Percentiles rank a stretch among this genome's conserved stretches.
Conservation (phyloP, 2,329 filamentous ascomycete species). For the Penicillium expansum region DNA sequence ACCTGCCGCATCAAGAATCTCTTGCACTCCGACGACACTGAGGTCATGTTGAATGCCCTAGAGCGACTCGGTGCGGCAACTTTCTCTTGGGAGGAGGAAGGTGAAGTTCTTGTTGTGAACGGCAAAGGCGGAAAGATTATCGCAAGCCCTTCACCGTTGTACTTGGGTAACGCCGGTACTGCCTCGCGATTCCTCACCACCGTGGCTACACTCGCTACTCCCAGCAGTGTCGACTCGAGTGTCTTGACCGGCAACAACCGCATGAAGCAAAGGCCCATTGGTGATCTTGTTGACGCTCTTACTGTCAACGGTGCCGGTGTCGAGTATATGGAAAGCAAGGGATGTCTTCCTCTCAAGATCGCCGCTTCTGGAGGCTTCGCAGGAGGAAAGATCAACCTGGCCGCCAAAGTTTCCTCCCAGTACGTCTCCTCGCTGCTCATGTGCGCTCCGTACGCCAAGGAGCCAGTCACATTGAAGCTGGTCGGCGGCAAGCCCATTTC, state of each 20-base stretch:
- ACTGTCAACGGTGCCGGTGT: constrained; percentile 82
- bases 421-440: constrained; percentile 96
- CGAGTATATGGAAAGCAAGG: constrained; percentile 77
- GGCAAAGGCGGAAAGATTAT: constrained; percentile 84
- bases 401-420: constrained; percentile 96
- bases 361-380: constrained; percentile 77
- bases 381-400: constrained; percentile 84
- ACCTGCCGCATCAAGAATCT: constrained; percentile 87
- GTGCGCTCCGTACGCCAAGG: constrained; percentile 95
- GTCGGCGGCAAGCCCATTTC: constrained; percentile 98
- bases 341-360: constrained; percentile 80
- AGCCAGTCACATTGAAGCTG: constrained; percentile 82
- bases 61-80: constrained; percentile 77
- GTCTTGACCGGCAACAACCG: constrained; percentile 88
- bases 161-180: constrained; percentile 94
- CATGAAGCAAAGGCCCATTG: constrained; percentile 95
- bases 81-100: constrained; percentile 91
- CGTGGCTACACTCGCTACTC: constrained; percentile 77
- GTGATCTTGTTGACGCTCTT: constrained; percentile 86
- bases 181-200: constrained; percentile 94
- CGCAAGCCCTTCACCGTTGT: constrained; percentile 74
- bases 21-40: constrained; percentile 92
- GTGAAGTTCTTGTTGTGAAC: constrained; percentile 83
- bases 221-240: constrained; percentile 63
- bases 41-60: constrained; percentile 95